These are phyloP conservation scores for Penicillium cosmopolitanum DNA, from an alignment of 495 filamentous ascomycete genomes.

Conservation along the genomic window DNA sequence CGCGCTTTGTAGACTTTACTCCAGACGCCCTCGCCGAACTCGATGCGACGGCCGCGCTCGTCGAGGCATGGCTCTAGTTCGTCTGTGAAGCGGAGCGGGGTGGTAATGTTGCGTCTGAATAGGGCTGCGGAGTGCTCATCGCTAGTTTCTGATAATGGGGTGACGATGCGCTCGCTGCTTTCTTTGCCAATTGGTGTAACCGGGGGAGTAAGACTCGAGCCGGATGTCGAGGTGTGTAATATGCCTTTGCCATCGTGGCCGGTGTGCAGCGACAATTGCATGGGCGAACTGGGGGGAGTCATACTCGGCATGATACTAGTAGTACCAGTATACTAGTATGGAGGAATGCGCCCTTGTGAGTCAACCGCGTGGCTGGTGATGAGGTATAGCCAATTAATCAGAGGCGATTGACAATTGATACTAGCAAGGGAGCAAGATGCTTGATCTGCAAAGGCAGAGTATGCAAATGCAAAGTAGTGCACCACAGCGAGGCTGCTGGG, in stretches of 20 bases:
- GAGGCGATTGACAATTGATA: too few relatives aligned
- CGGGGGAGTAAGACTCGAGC: slow-evolving; percentile 39
- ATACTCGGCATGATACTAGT: slow-evolving; percentile 5
- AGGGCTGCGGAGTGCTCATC: neutral
- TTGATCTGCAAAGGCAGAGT: too few relatives aligned
- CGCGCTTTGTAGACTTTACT: slow-evolving; percentile 61
- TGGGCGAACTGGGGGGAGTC: slow-evolving; percentile 22
- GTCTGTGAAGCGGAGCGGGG: slow-evolving; percentile 35
- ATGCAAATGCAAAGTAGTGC: neutral
- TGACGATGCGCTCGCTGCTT: slow-evolving; percentile 11
- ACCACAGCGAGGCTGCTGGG: neutral
- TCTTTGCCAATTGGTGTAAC: slow-evolving; percentile 41
- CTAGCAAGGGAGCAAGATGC: too few relatives aligned
- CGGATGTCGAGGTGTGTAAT: slow-evolving; percentile 16
- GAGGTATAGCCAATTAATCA: neutral
- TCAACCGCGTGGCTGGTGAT: neutral
- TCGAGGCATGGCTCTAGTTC: slow-evolving; percentile 42
- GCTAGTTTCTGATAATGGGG: slow-evolving; percentile 8
- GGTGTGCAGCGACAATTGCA: slow-evolving; percentile 39
- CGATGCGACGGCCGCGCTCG: slow-evolving; percentile 29
- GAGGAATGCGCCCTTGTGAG: neutral
- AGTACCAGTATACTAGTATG: too few relatives aligned
- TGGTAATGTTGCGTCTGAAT: slow-evolving; percentile 19
- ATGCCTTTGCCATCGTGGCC: slow-evolving; percentile 19
- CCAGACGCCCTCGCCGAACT: slow-evolving; percentile 63